phyloP scores from a whole-genome alignment of 306 rosid genomes.

The Fragaria vesca region DNA sequence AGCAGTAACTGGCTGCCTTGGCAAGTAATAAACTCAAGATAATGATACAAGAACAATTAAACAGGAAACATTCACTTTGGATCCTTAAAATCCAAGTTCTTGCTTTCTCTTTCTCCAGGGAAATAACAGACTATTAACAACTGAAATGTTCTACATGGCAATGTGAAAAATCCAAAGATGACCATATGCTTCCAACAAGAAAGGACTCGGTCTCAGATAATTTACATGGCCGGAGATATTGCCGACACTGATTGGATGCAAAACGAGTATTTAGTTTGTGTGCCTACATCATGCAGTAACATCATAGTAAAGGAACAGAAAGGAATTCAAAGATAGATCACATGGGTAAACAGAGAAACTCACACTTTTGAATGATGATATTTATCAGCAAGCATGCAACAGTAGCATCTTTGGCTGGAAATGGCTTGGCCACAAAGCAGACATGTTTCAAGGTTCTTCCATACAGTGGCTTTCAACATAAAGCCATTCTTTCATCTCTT shows the following conservation, averaged over 20 bases:
- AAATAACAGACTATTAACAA: background rate
- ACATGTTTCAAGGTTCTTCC: background rate
- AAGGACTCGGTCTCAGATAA: background rate
- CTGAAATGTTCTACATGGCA: background rate
- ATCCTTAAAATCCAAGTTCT: background rate
- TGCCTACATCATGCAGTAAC: background rate
- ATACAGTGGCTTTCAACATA: slow-evolving; percentile 7
- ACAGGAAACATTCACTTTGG: background rate
- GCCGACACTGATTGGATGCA: background rate
- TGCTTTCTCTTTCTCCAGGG: background rate
- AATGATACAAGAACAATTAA: background rate
- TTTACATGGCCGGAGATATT: background rate
- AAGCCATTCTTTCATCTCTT: background rate
- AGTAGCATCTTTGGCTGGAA: slow-evolving; percentile 1
- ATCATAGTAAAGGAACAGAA: background rate
- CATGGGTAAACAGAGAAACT: background rate
- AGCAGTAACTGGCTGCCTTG: background rate
- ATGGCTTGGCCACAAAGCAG: slow-evolving; percentile 18
- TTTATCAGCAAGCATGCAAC: slow-evolving; percentile 6
- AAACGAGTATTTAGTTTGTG: background rate
- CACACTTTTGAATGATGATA: background rate
- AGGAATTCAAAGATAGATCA: background rate
- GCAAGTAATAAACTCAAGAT: background rate
- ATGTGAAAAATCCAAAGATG: background rate
- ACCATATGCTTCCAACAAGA: background rate